Evolutionary conservation across 805 yeast genomes (phyloP), one percentile per base, ranked within the genome.

Genomic region (Saccharomycopsis capsularis): DNA sequence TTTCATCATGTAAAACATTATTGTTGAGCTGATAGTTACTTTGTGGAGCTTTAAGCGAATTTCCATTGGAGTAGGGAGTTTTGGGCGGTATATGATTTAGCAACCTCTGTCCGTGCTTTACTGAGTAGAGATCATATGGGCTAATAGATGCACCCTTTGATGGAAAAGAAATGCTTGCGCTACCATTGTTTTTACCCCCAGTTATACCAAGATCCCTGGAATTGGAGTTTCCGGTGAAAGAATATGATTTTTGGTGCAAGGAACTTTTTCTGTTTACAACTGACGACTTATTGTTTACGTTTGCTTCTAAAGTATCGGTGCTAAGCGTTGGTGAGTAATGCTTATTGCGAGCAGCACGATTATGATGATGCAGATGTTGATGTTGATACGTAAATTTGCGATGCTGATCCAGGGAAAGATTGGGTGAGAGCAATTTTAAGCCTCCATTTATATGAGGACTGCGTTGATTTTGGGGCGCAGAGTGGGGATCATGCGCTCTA

Each of bases 21-120:
- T 43, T 41, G 25, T 47, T 47, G n/a, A 37, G 32, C 24, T 47
- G 51, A 40, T 47, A 47, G 27, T 18, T 42, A 25, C 50, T 47
- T 23, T 46, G 34, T 5, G 49, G 46, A 18, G 25, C 40, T 16
- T 9, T 25, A n/a, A 9, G 18, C 47, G 7, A n/a, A 32, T n/a
- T 11, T 6, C 15, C 35, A 24, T 40, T 40, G 35, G n/a, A 7
- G 9, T 23, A 16, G 5, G 44, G 24, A 4, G 29, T 18, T 21
- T 25, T 40, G 32, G 11, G 11, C 7, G 11, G 11, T 29, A 9
- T 29, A 29, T 29, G 13, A 29, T 13, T 29, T n/a, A n/a, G n/a
- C n/a, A n/a, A n/a, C n/a, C n/a, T n/a, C n/a, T n/a, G n/a, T 7
- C 32, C 32, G 13, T 27, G 32, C 7, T 27, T 7, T 13, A 27